Base-by-base conservation (phyloP, 1,139 yeast species). In the Candida frijolesensis region DNA sequence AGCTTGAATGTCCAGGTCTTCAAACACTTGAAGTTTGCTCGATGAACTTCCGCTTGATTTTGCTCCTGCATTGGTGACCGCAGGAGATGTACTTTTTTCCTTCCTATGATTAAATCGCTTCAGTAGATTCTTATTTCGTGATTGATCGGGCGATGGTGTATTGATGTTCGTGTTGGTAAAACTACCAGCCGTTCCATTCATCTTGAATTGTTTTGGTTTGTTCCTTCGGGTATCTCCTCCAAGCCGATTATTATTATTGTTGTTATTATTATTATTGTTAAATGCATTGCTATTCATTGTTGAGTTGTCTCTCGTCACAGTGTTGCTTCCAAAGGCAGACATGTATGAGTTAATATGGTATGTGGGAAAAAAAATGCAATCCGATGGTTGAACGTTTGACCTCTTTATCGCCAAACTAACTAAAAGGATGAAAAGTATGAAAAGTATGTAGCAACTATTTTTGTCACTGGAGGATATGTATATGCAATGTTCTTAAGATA, bases 281-380 rank as follows among this genome's bases (percentile, higher is more conserved):
- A 39, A 43, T 30, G 47, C 14, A 14, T 39, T 42, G 14, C 29
- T 39, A 19, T 27, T 29, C 22, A 40, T 40, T 47, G 53, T 42
- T 35, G 60, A 43, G 44, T 54, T 57, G 38, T 64, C 60, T 32
- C 39, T 47, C 15, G 43, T 32, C 14, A 46, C 39, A 11, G 53
- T 47, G 12, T 51, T 35, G 34, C 54, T 49, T 47, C 64, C 68
- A 57, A 65, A 64, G 45, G 65, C 64, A 44, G 70, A 65, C 67
- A 66, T 45, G 27, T 40, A 15, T 44, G 15, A 27, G 15, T 7
- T 19, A 44, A 37, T 29, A 27, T 32, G 42, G 29, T 43, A 27
- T 43, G 40, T 33, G 11, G 39, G 5, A n/a, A 30, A 14, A 32
- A 33, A 37, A 39, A 22, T 33, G 15, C 22, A 41, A 27, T 39